Base-by-base conservation (phyloP, 23 red algal genomes). In the Gracilaria vermiculophylla region DNA sequence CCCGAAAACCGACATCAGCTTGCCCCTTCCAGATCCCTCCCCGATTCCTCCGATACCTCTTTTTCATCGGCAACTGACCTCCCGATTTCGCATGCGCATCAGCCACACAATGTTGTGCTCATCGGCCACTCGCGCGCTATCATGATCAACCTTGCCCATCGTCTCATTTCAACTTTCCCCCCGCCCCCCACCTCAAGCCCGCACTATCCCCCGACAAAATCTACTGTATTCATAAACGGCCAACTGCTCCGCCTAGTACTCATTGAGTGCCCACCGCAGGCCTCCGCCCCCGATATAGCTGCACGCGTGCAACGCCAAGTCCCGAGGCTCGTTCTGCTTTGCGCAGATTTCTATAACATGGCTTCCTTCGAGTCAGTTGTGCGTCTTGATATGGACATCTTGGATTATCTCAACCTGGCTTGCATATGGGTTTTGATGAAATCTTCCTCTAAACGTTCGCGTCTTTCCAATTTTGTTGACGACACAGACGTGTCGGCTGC, bases 381-480 rank as follows among this genome's bases (percentile, higher is more conserved):
- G 49, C 66, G 84, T 21, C 53, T 77, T 24, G 84, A 88, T 60
- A 88, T 88, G 84, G 84, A 88, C 28, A 88, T 88, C 40, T 56
- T 88, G 3, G 84, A 88, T 36, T 88, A 88, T 53, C 70, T 88
- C 15, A 65, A 76, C 23, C 2, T 88, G 10, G 35, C 84, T 1
- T 88, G 84, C 54, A 57, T 66, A 0, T 88, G 84, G 84, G 84
- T 88, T 5, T 66, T 88, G 52, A 69, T 88, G 47, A 76, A 78
- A 65, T 62, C 69, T 17, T 39, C 69, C 34, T 43, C 84, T 33
- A 60, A 54, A 41, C 76, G 53, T 6, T 49, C 32, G 25, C 42
- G 25, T 19, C 12, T 43, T 2, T 88, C 67, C 69, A 88, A 88
- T 34, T 64, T 39, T 48, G 84, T 88, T 39, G 84, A 76, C 21